These are phyloP conservation scores for Xylaria bambusicola DNA, from an alignment of 495 filamentous ascomycete species.

Conservation along the genomic window DNA sequence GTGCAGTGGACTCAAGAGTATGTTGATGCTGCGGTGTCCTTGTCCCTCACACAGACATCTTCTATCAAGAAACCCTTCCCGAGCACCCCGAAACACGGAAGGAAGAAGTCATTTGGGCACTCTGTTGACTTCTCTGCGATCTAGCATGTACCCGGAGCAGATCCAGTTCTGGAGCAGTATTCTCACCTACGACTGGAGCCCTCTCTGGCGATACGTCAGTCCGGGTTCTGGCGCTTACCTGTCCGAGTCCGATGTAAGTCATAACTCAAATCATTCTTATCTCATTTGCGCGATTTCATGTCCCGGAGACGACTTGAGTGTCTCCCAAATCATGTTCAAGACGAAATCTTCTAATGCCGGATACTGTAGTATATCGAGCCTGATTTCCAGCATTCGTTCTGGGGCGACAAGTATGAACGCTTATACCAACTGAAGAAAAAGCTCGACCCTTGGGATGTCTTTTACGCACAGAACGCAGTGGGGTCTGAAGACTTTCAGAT, in stretches of 20 bases:
- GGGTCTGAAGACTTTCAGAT: slow-evolving; percentile 49
- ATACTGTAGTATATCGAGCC: slow-evolving; percentile 46
- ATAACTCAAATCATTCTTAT: neutral
- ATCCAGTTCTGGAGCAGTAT: slow-evolving; percentile 44
- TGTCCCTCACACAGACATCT: neutral
- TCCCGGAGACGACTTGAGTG: too few species aligned
- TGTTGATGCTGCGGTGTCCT: neutral
- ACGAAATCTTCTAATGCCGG: too few species aligned
- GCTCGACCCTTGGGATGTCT: slow-evolving; percentile 50
- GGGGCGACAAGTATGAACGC: slow-evolving; percentile 46
- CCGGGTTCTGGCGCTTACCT: slow-evolving; percentile 43
- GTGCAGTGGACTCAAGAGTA: slow-evolving; percentile 34
- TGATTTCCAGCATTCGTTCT: slow-evolving; percentile 55
- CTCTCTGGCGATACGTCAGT: slow-evolving; percentile 39
- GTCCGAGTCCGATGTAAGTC: slow-evolving; percentile 42
- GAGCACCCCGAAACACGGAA: too few species aligned
- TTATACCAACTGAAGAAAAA: slow-evolving; percentile 51
- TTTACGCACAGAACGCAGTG: slow-evolving; percentile 54
- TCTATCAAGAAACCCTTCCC: neutral
- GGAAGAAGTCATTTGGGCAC: neutral
- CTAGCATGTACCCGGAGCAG: slow-evolving; percentile 36
- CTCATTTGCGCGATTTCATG: too few species aligned
- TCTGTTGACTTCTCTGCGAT: neutral
- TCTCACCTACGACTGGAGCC: slow-evolving; percentile 55
- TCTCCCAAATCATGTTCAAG: too few species aligned